These are phyloP conservation scores for Colletotrichum costaricense DNA, from an alignment of 2,329 filamentous ascomycete species.

Conservation along the genomic window DNA sequence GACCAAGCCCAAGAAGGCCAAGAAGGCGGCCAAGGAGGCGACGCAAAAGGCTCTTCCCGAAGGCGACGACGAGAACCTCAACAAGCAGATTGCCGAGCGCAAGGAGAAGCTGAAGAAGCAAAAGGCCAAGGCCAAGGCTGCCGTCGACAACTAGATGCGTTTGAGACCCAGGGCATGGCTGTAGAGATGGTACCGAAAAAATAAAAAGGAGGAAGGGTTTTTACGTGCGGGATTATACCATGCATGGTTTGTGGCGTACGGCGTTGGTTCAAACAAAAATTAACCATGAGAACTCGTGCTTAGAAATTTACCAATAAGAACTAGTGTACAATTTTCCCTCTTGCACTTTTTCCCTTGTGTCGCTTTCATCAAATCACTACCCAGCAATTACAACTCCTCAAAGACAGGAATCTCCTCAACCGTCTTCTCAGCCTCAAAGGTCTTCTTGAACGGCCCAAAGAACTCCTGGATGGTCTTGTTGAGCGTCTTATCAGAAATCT, in stretches of 20 bases:
- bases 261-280: slow-evolving; percentile 35
- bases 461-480: slow-evolving; percentile 74
- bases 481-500: slow-evolving; percentile 74
- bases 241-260: slow-evolving; percentile 38
- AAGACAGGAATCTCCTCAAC: slow-evolving; percentile 36
- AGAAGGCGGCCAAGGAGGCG: slow-evolving; percentile 38
- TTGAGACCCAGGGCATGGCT: neutral
- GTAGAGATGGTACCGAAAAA: neutral
- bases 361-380: neutral
- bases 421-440: slow-evolving; percentile 43
- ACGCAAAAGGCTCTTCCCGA: slow-evolving; percentile 45
- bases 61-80: slow-evolving; percentile 63
- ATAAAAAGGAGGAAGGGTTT: slow-evolving; percentile 2
- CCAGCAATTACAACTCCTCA: slow-evolving; percentile 50
- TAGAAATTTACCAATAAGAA: slow-evolving; percentile 21
- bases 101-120: slow-evolving; percentile 69
- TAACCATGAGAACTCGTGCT: slow-evolving; percentile 23
- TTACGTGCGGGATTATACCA: slow-evolving; percentile 36
- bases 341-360: neutral
- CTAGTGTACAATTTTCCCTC: slow-evolving; percentile 33
- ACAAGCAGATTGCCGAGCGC: slow-evolving; percentile 69
- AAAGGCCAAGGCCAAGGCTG: slow-evolving; percentile 67
- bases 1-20: slow-evolving; percentile 55
- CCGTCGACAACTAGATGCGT: slow-evolving; percentile 54
- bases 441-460: slow-evolving; percentile 66